Evolutionary conservation across 2,329 filamentous ascomycete species (phyloP), one percentile per base, ranked within the genome.

Genomic region (Chaetomiaceae sp.): DNA sequence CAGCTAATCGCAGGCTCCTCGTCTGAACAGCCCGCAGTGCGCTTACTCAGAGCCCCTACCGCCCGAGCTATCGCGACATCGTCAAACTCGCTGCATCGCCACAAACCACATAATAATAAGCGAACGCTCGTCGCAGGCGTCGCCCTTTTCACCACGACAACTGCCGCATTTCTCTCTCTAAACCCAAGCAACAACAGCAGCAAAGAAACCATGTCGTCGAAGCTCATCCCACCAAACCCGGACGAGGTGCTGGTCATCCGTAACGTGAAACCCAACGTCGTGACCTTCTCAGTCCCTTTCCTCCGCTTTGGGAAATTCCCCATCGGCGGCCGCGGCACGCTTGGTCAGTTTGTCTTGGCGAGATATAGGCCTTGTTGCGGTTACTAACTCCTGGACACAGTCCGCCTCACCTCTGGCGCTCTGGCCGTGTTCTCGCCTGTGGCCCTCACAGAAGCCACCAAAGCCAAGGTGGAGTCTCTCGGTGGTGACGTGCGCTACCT

Each of bases 381-480:
- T n/a, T 4, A 51, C 55, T 52, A 46, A 57, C 50, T 19, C 7
- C 19, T 0, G 21, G 12, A 37, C 19, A 47, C 58, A 89, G 89
- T 95, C 53, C 86, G 84, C 60, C 81, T 99, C 60, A 78, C 82
- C 51, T 85, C 83, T 9, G 90, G 90, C 50, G 74, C 79, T 40
- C 81, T 97, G 35, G 88, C 89, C 58, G 84, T 96, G 66, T 96
- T 96, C 78, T 96, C 90, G 0, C 93, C 93, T 16, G 87, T 93
- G 17, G 87, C 86, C 13, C 78, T 96, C 50, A 97, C 91, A 3
- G 78, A 85, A 3, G 82, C 85, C 51, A 83, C 90, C 34, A 82
- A 77, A 55, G 67, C 74, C 59, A 83, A 85, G 66, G 73, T 87
- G 45, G 71, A 76, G 48, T 74, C 82, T 30, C 72, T 89, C 50